These are phyloP conservation scores for Rhizopogon vulgaris DNA, from an alignment of 768 basidiomycete species.

Conservation along the genomic window DNA sequence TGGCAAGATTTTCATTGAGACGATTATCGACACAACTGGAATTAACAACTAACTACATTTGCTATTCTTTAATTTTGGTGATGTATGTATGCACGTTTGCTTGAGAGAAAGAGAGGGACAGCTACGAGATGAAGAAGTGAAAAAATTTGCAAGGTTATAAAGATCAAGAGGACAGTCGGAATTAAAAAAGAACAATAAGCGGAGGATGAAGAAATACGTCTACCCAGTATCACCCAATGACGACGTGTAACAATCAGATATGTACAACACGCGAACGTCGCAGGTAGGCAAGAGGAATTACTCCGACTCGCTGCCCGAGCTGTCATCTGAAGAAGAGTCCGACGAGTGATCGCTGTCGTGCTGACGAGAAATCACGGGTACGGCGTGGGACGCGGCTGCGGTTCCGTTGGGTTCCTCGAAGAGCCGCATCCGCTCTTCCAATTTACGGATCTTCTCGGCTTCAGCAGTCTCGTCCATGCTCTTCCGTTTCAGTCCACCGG, in stretches of 20 bases:
- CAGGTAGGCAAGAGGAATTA: conserved; percentile 29
- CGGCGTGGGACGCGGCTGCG: conserved; percentile 25
- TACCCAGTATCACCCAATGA: conserved; percentile 18
- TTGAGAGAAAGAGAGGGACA: conserved; percentile 10
- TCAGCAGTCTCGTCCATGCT: conserved; percentile 97
- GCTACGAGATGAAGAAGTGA: conserved; percentile 10
- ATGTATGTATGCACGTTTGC: conserved; percentile 35
- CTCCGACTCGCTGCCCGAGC: conserved; percentile 81
- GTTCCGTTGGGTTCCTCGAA: conserved; percentile 59
- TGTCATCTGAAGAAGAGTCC: conserved; percentile 75
- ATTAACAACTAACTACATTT: conserved; percentile 47
- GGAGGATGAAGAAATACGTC: conserved; percentile 13
- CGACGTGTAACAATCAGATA: conserved; percentile 12
- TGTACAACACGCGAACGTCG: conserved; percentile 1
- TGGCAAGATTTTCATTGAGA: conserved; percentile 8
- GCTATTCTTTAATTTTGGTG: conserved; percentile 36
- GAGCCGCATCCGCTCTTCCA: conserved; percentile 83
- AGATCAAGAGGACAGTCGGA: conserved; percentile 27
- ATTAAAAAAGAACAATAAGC: conserved; percentile 24
- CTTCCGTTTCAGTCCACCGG: conserved; percentile 88
- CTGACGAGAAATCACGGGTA: conserved; percentile 25
- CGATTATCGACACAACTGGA: conserved; percentile 22
- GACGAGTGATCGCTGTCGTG: conserved; percentile 68
- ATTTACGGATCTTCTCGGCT: conserved; percentile 86
- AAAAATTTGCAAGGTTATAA: conserved; percentile 26